Evolutionary conservation across 1,139 yeast species (phyloP), one percentile per base, ranked within the genome.

Genomic region (Groenewaldozyma sp.): DNA sequence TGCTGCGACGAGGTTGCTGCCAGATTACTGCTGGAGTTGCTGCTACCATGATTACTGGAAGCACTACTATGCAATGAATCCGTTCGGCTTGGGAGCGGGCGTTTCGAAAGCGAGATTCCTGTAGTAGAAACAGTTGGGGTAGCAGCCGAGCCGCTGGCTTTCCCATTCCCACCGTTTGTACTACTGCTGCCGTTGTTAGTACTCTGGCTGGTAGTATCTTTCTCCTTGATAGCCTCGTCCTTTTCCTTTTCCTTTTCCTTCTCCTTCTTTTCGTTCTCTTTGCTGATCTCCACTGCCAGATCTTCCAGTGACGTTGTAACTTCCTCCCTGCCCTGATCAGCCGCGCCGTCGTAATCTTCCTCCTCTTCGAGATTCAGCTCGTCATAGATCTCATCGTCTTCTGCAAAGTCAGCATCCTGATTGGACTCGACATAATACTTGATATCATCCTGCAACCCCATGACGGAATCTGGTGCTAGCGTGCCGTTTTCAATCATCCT

Each of bases 401-500:
- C 97, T 19, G 91, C 83, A 60, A 87, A 93, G 54, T 88, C 95
- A n/a, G 80, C 94, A 43, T 87, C 96, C 62, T 83, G 94, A 56
- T 91, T 93, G 47, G 91, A 83, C 47, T 91, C 97, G 34, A 93
- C 95, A 59, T 87, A 91, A 62, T 88, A 91, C 51, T 76, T 86
- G 56, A 93, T 82, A 59, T 91, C 97, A 44, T 93, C 99, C 55
- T 80, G 81, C 43, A 86, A 75, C 24, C 74, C 81, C 53, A 82
- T 82, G 14, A 93, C 76, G 44, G 76, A 75, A 20, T 86, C 95
- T 1, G 93, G 83, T 36, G 82, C 88, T 50, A 91, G 64, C 41
- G 76, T 80, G 47, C 87, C 94, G 59, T 83, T 87, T 49, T 86
- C 95, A 44, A 93, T 63, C 56, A 80, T 70, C 45, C 88, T 73